Conservation (phyloP, 1,284 basidiomycete species). For the Clitocybe nebularis region DNA sequence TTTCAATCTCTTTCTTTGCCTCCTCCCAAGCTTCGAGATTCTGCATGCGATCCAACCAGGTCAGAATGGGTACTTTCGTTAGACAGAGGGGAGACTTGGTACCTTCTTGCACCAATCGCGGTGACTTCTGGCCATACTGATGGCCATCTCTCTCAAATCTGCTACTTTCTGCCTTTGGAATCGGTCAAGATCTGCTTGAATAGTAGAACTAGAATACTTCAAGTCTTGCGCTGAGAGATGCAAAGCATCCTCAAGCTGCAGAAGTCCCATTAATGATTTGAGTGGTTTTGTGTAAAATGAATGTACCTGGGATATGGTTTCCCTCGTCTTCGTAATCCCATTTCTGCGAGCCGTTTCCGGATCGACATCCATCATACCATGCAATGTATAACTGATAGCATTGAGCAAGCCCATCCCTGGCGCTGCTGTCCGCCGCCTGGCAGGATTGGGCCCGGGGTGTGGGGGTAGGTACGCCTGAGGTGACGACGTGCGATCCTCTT, state of each 20-base stretch:
- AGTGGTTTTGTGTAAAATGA: slow-evolving; percentile 2
- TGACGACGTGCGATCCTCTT: slow-evolving; percentile 24
- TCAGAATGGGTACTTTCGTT: too few relatives aligned
- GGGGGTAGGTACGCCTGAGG: slow-evolving; percentile 58
- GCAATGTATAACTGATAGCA: slow-evolving; percentile 91
- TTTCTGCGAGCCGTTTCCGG: slow-evolving; percentile 93
- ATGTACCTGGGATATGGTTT: slow-evolving; percentile 87
- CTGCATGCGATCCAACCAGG: slow-evolving; percentile 35
- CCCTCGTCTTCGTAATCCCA: slow-evolving; percentile 90
- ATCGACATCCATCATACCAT: slow-evolving; percentile 98
- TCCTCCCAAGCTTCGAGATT: slow-evolving; percentile 97
- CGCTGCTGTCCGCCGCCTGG: slow-evolving; percentile 46
- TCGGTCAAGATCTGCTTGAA: slow-evolving; percentile 95
- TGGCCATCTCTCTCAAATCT: slow-evolving; percentile 89
- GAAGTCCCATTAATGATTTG: slow-evolving; percentile 4
- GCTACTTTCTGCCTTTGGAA: slow-evolving; percentile 99
- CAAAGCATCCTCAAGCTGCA: slow-evolving; percentile 86
- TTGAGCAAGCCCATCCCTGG: slow-evolving; percentile 87
- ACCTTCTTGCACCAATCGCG: slow-evolving; percentile 96
- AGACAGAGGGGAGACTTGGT: slow-evolving; percentile 23
- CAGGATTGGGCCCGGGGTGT: slow-evolving; percentile 70
- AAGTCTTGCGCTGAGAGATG: slow-evolving; percentile 89
- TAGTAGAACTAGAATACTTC: slow-evolving; percentile 92
- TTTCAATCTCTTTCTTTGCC: slow-evolving; percentile 85
- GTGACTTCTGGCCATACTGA: slow-evolving; percentile 87